phyloP scores from a whole-genome alignment of 257 asterid species.

The Solanum chiquidenum region DNA sequence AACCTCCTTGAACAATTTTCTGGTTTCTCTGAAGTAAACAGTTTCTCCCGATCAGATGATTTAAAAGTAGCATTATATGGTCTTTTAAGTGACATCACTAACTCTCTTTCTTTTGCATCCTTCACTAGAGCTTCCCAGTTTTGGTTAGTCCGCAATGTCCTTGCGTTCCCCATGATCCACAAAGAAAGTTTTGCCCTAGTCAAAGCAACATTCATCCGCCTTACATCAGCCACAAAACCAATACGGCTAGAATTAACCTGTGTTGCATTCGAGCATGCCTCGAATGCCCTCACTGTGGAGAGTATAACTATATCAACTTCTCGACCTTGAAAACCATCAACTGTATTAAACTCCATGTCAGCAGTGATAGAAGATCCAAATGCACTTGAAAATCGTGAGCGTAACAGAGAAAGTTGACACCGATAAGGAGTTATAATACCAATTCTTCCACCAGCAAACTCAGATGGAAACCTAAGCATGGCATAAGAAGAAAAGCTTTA shows the following conservation, averaged over 20 bases:
- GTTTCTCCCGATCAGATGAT: constrained; percentile 13
- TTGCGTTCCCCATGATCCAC: constrained; percentile 85
- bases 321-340: constrained; percentile 98
- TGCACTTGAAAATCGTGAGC: constrained; percentile 70
- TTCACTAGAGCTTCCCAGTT: constrained; percentile 83
- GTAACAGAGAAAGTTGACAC: constrained; percentile 70
- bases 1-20: constrained; percentile 20
- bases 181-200: constrained; percentile 84
- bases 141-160: constrained; percentile 58
- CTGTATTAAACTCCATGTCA: constrained; percentile 89
- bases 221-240: constrained; percentile 94
- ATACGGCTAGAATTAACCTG: constrained; percentile 37
- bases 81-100: constrained; percentile 49
- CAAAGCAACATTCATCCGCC: constrained; percentile 99
- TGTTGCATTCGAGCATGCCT: constrained; percentile 28
- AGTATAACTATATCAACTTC: constrained; percentile 88
- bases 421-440: constrained; percentile 90
- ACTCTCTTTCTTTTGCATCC: constrained; percentile 64
- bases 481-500: constrained; percentile 10
- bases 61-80: constrained; percentile 53
- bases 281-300: constrained; percentile 92
- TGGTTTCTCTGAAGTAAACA: constrained; percentile 20
- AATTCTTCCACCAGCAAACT: constrained; percentile 70
- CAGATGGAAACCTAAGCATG: constrained; percentile 62
- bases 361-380: constrained; percentile 76